These are phyloP conservation scores for Rhizoclosmatium sp. DNA, from an alignment of 192 early-diverging fungal genomes.

Conservation along the genomic window DNA sequence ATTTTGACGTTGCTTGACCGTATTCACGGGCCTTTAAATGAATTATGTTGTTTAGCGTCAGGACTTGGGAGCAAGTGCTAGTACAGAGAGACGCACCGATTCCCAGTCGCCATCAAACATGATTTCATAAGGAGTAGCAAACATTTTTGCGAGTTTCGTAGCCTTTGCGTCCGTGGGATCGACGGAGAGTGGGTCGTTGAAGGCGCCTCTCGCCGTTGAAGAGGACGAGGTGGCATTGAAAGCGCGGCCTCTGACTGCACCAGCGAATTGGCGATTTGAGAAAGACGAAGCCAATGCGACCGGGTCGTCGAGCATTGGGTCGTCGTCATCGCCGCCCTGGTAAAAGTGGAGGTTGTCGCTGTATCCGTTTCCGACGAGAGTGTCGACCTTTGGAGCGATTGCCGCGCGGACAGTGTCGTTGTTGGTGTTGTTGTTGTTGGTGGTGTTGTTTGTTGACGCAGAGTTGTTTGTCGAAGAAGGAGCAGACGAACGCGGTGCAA, in stretches of 20 bases:
- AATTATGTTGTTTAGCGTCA: constrained; percentile 49
- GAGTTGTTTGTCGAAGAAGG: constrained; percentile 17
- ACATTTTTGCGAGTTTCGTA: constrained; percentile 70
- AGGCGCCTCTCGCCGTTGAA: not conserved
- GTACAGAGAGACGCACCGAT: constrained; percentile 57
- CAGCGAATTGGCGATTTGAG: not conserved
- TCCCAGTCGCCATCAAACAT: constrained; percentile 82
- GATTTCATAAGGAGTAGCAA: constrained; percentile 86
- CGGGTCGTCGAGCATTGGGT: constrained; percentile 31
- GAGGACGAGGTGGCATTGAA: not conserved
- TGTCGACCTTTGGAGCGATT: constrained; percentile 82
- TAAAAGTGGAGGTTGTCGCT: constrained; percentile 7
- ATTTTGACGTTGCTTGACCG: constrained; percentile 82
- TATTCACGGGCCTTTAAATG: constrained; percentile 62
- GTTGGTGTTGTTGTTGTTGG: constrained; percentile 38
- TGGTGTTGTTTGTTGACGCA: too few species aligned
- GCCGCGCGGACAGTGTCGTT: constrained; percentile 77
- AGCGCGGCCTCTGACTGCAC: not conserved
- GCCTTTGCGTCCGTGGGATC: constrained; percentile 8
- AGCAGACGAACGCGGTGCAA: constrained; percentile 28
- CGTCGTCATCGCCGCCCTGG: constrained; percentile 12
- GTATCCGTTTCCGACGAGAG: constrained; percentile 66
- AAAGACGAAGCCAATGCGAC: not conserved
- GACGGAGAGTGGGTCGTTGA: not conserved
- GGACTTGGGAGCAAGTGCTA: constrained; percentile 84